These are phyloP conservation scores for Tuber melanosporum DNA, from an alignment of 495 filamentous ascomycete genomes.

Conservation along the genomic window DNA sequence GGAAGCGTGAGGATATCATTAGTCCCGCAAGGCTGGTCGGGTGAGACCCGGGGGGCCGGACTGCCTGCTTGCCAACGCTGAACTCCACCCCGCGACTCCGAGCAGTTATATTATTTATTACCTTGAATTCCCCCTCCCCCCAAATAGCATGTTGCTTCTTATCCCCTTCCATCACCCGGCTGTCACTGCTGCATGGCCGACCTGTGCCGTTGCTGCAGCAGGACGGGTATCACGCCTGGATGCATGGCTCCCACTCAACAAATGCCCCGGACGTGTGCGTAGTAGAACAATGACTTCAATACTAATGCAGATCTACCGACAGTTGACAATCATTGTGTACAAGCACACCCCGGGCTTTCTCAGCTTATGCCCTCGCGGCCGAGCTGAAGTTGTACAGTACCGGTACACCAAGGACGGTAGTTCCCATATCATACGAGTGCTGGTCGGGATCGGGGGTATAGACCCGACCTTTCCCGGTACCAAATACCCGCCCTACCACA, in stretches of 20 bases:
- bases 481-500: no score
- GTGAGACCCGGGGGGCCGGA: no score
- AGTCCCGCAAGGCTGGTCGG: no score
- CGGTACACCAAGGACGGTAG: no score
- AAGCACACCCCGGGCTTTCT: neutral
- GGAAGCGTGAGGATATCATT: no score
- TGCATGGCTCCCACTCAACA: neutral
- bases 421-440: no score
- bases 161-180: neutral
- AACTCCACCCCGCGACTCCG: neutral
- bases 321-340: neutral
- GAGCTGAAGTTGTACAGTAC: no score
- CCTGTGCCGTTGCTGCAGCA: neutral
- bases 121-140: neutral
- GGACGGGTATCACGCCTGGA: neutral
- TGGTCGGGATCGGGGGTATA: no score
- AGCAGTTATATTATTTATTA: neutral
- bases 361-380: no score
- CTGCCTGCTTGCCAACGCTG: no score
- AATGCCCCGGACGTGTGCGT: neutral
- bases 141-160: no score
- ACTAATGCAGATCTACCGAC: neutral
- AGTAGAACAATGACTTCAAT: neutral
- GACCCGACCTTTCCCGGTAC: no score
- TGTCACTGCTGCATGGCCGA: neutral